Percentiles rank a stretch among this genome's conserved stretches.
Conservation (phyloP, 208 protist species). For the Wallacemonas sp. region DNA sequence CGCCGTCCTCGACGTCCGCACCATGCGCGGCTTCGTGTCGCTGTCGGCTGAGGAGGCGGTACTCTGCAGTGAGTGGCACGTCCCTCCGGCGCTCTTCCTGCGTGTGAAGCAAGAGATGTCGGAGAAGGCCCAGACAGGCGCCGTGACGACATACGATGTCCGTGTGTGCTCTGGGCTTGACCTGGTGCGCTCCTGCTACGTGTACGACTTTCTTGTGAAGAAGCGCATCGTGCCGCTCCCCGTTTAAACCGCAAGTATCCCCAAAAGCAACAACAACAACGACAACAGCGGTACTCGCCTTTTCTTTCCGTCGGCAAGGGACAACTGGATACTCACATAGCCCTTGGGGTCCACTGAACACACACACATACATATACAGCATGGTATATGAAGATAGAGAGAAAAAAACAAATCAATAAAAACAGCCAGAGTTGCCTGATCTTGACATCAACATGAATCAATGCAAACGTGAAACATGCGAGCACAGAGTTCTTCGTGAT, state of each 20-base stretch:
- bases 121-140: conserved; percentile 64
- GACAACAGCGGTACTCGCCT: no score
- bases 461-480: no score
- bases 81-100: conserved; percentile 84
- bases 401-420: no score
- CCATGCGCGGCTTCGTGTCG: conserved; percentile 80
- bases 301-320: no score
- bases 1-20: conserved; percentile 77
- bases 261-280: neutral
- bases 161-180: conserved; percentile 81
- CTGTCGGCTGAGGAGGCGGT: conserved; percentile 71
- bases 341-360: no score
- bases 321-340: no score
- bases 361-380: no score
- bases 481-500: no score
- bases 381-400: no score
- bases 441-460: no score
- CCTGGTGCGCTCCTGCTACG: conserved; percentile 62
- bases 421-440: no score
- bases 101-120: conserved; percentile 84
- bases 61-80: conserved; percentile 87
- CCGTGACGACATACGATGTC: conserved; percentile 85
- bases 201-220: conserved; percentile 81
- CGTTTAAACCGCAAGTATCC: conserved; percentile 27
- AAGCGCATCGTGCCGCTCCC: conserved; percentile 54